Evolutionary conservation across 768 basidiomycete species (phyloP).

Genomic region (Lentinula sp.): DNA sequence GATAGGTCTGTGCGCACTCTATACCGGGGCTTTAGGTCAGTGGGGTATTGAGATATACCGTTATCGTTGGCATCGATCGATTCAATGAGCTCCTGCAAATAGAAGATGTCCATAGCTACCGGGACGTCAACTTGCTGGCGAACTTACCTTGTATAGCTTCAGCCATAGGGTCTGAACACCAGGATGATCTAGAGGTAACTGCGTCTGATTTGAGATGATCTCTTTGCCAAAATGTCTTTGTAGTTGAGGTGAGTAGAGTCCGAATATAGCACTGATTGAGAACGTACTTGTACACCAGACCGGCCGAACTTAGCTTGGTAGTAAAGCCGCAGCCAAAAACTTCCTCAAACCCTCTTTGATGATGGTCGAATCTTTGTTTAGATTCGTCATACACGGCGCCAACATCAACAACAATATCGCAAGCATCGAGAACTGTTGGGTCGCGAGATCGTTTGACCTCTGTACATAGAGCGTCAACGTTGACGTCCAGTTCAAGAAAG

Average conservation of each 20-base stretch:
- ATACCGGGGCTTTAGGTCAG: conserved; percentile 65
- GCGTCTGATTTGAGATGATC: conserved; percentile 62
- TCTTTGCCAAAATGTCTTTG: conserved; percentile 83
- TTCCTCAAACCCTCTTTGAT: conserved; percentile 89
- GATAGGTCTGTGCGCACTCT: conserved; percentile 77
- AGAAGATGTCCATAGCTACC: neutral
- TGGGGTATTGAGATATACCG: conserved; percentile 78
- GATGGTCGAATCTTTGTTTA: conserved; percentile 86
- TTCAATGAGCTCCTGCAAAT: conserved; percentile 80
- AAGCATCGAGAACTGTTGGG: conserved; percentile 62
- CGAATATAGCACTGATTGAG: neutral
- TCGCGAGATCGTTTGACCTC: conserved; percentile 72
- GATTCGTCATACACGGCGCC: conserved; percentile 85
- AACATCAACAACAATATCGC: conserved; percentile 95
- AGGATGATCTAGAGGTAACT: conserved; percentile 45
- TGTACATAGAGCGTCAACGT: conserved; percentile 18
- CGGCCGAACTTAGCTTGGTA: conserved; percentile 91
- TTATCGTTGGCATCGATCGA: conserved; percentile 95
- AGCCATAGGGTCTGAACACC: conserved; percentile 77
- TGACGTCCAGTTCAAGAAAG: neutral
- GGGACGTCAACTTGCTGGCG: neutral
- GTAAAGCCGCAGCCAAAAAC: conserved; percentile 83
- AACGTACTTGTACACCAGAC: conserved; percentile 89
- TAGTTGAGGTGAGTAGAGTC: neutral
- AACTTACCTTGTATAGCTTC: conserved; percentile 74